Conservation (phyloP, 2,329 filamentous ascomycete species). For the Colletotrichum caudatum region DNA sequence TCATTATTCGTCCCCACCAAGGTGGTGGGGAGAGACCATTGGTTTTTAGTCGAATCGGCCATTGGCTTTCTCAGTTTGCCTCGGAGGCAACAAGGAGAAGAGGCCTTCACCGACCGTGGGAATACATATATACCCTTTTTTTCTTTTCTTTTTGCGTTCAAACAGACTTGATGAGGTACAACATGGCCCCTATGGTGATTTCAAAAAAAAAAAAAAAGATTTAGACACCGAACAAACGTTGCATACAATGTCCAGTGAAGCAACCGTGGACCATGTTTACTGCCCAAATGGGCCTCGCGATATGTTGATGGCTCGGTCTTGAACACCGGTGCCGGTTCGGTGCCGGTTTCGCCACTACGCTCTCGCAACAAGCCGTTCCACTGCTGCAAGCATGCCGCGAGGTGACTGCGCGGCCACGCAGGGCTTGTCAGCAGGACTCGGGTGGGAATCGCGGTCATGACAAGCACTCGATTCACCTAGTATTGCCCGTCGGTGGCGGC, state of each 20-base stretch:
- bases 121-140: constrained; percentile 18
- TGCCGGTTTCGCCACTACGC: neutral
- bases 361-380: neutral
- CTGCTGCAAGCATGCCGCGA: neutral
- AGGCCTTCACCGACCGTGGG: neutral
- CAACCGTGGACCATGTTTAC: too few species aligned
- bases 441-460: neutral
- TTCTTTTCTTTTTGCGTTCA: neutral
- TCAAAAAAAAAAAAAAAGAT: too few species aligned
- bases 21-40: neutral
- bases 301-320: too few species aligned
- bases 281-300: neutral
- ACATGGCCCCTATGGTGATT: neutral
- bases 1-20: constrained; percentile 1
- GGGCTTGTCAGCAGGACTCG: too few species aligned
- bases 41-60: constrained; percentile 17
- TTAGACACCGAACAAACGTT: too few species aligned
- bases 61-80: neutral
- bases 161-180: too few species aligned
- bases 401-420: constrained; percentile 27
- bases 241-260: too few species aligned
- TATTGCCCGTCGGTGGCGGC: neutral
- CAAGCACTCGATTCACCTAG: constrained; percentile 3
- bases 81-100: neutral
- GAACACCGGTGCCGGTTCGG: constrained; percentile 5